A percentile compares a stretch with the other conserved stretches of the same genome.
Conservation (phyloP, 78 protist genomes). For the Dictyostelium brefeldianum region DNA sequence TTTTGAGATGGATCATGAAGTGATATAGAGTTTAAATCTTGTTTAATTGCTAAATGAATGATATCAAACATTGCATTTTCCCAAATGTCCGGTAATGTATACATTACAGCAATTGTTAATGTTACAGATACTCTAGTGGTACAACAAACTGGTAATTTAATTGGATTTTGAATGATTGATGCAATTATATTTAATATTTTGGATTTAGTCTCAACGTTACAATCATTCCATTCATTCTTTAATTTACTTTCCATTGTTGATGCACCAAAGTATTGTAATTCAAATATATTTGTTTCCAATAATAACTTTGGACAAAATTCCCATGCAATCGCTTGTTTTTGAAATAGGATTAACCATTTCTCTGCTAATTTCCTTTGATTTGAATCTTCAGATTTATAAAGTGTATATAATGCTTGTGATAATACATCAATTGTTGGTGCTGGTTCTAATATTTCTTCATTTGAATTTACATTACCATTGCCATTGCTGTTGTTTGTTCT, state of each 20-base stretch:
- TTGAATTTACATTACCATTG: background rate
- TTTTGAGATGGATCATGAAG: background rate
- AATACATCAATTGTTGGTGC: slow-evolving; percentile 54
- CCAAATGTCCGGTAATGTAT: slow-evolving; percentile 44
- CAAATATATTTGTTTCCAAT: slow-evolving; percentile 47
- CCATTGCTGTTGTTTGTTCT: background rate
- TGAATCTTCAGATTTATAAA: slow-evolving; percentile 40
- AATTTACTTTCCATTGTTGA: slow-evolving; percentile 66
- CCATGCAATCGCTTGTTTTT: slow-evolving; percentile 53
- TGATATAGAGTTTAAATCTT: background rate
- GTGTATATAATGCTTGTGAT: slow-evolving; percentile 34
- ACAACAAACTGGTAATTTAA: background rate
- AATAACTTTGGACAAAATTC: slow-evolving; percentile 53
- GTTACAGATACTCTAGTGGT: slow-evolving; percentile 31
- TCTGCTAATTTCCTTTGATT: slow-evolving; percentile 35
- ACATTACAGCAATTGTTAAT: slow-evolving; percentile 17
- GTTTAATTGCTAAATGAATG: slow-evolving; percentile 14
- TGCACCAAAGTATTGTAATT: slow-evolving; percentile 78
- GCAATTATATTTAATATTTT: background rate
- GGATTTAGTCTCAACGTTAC: slow-evolving; percentile 9
- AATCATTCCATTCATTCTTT: slow-evolving; percentile 52
- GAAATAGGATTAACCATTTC: slow-evolving; percentile 61
- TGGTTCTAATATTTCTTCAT: slow-evolving; percentile 29
- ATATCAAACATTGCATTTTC: slow-evolving; percentile 43
- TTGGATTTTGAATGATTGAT: background rate